A percentile compares a stretch with the other conserved stretches of the same genome.
phyloP scores from a whole-genome alignment of 2,329 filamentous ascomycete genomes.

The Scedosporium dehoogii region DNA sequence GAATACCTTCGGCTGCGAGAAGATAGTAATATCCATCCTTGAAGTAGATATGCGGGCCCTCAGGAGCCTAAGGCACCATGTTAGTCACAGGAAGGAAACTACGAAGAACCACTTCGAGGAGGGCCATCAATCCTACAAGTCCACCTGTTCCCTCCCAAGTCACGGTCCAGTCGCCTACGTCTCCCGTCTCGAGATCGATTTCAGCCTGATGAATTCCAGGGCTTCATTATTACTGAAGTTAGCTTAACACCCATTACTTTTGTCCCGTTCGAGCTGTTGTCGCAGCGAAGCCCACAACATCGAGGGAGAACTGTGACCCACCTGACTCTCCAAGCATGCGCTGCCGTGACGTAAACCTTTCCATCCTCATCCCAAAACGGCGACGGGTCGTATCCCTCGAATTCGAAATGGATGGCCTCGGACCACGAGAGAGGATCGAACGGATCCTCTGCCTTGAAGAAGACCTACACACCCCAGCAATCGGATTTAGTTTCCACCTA shows the following conservation, averaged over 20 bases:
- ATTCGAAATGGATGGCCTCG: conserved; percentile 16
- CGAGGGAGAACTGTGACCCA: background rate
- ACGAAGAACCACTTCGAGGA: background rate
- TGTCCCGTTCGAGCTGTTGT: background rate
- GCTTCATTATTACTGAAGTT: conserved; percentile 9
- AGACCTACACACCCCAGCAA: background rate
- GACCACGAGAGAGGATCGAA: conserved; percentile 29
- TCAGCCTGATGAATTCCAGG: conserved; percentile 15
- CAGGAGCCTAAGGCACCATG: conserved; percentile 21
- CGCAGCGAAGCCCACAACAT: background rate
- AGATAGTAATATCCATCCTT: conserved; percentile 36
- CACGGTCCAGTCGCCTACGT: conserved; percentile 17
- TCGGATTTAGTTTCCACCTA: background rate
- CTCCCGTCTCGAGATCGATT: conserved; percentile 25
- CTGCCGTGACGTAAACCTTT: conserved; percentile 25
- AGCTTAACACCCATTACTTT: conserved; percentile 17
- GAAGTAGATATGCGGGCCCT: conserved; percentile 36
- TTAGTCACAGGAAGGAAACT: background rate
- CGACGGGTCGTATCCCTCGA: conserved; percentile 13
- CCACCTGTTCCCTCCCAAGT: conserved; percentile 35
- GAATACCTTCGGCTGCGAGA: conserved; percentile 35
- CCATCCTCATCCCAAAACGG: conserved; percentile 15
- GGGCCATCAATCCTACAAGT: background rate
- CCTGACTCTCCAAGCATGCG: conserved; percentile 14
- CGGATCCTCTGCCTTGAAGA: conserved; percentile 30